These are phyloP conservation scores for Ceratocystis alfenasii DNA, from an alignment of 2,329 filamentous ascomycete species.

Conservation along the genomic window DNA sequence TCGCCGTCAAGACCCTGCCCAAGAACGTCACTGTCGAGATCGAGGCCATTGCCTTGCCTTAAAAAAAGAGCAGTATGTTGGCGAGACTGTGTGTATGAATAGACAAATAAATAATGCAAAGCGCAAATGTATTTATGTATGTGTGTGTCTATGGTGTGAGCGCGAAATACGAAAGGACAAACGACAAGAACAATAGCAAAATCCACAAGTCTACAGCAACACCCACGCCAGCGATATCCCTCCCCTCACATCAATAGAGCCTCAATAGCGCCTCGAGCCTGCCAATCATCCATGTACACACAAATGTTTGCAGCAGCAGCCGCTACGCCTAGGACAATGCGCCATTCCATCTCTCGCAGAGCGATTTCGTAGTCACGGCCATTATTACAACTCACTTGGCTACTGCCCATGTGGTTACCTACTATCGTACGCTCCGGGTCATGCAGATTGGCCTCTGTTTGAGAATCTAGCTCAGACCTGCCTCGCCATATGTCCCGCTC, in stretches of 20 bases:
- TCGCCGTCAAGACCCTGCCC: slow-evolving; percentile 78
- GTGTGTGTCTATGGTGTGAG: neutral
- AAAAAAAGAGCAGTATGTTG: slow-evolving; percentile 24
- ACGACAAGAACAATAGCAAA: neutral
- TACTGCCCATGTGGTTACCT: neutral
- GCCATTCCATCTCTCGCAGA: slow-evolving; percentile 13
- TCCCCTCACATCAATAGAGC: slow-evolving; percentile 2
- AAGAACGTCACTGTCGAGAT: slow-evolving; percentile 83
- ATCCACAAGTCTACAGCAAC: neutral
- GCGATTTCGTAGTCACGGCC: neutral
- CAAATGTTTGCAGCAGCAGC: slow-evolving; percentile 20
- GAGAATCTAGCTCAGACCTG: slow-evolving; percentile 6
- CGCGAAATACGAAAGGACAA: slow-evolving; percentile 10
- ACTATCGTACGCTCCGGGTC: neutral
- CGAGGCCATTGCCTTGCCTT: slow-evolving; percentile 68
- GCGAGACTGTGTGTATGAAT: slow-evolving; percentile 9
- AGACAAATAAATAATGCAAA: slow-evolving; percentile 12
- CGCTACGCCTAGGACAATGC: slow-evolving; percentile 14
- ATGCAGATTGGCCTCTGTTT: neutral
- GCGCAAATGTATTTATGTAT: slow-evolving; percentile 2
- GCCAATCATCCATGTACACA: slow-evolving; percentile 16
- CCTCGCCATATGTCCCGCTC: slow-evolving; percentile 25
- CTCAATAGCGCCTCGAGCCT: slow-evolving; percentile 14
- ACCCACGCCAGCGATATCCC: neutral
- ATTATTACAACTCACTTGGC: neutral